Percentiles rank a stretch among this genome's conserved stretches.
Conservation (phyloP, 1,284 basidiomycete genomes). For the Malassezia equina region DNA sequence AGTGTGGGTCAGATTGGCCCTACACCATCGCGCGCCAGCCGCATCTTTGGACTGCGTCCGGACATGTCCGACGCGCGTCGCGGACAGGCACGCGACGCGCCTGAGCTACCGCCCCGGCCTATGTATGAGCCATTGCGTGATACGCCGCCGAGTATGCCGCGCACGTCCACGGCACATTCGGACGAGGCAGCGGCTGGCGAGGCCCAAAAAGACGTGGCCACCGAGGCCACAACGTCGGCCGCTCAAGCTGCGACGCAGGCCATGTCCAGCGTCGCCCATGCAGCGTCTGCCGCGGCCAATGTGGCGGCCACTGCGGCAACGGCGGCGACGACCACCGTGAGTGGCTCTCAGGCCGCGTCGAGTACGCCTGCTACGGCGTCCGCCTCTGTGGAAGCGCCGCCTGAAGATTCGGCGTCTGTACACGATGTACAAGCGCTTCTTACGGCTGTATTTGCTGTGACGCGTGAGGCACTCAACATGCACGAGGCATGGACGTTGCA, state of each 20-base stretch:
- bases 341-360: too few relatives aligned
- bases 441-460: constrained; percentile 44
- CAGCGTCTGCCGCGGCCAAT: too few relatives aligned
- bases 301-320: too few relatives aligned
- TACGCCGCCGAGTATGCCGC: too few relatives aligned
- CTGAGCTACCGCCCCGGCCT: background rate
- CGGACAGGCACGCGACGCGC: background rate
- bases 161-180: too few relatives aligned
- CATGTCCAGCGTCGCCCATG: too few relatives aligned
- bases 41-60: constrained; percentile 5
- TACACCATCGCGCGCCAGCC: constrained; percentile 1
- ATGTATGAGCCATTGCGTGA: background rate
- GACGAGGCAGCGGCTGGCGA: background rate
- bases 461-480: constrained; percentile 47
- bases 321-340: too few relatives aligned
- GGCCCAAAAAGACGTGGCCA: background rate
- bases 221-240: too few relatives aligned
- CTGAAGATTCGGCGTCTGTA: constrained; percentile 19
- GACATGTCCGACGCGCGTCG: background rate
- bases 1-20: constrained; percentile 17
- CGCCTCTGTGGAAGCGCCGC: background rate
- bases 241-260: too few relatives aligned
- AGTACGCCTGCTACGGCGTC: background rate
- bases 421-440: constrained; percentile 43
- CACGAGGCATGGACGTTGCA: constrained; percentile 46